Evolutionary conservation across 2,329 filamentous ascomycete species (phyloP).

Genomic region (Penicillium griseofulvum): DNA sequence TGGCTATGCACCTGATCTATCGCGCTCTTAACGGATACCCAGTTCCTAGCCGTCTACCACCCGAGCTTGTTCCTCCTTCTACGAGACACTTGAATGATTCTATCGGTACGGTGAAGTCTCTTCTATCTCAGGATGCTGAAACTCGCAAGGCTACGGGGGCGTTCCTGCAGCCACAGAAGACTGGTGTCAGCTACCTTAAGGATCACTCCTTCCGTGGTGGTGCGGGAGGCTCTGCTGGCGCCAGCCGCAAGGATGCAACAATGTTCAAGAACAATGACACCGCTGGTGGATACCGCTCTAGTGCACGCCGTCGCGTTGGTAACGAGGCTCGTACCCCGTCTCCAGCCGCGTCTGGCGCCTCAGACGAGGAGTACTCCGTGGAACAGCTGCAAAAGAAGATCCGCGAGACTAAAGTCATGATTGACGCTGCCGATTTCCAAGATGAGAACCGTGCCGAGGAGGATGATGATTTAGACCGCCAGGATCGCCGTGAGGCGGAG

Average conservation of each 20-base stretch:
- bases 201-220: slow-evolving; percentile 81
- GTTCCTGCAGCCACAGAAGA: slow-evolving; percentile 87
- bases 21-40: slow-evolving; percentile 95
- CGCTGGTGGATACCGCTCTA: slow-evolving; percentile 87
- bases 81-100: slow-evolving; percentile 91
- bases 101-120: slow-evolving; percentile 85
- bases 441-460: slow-evolving; percentile 88
- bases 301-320: slow-evolving; percentile 80
- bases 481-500: slow-evolving; percentile 87
- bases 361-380: slow-evolving; percentile 74
- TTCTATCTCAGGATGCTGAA: slow-evolving; percentile 87
- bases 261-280: slow-evolving; percentile 97
- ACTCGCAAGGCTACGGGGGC: slow-evolving; percentile 84
- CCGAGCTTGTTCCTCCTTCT: slow-evolving; percentile 91
- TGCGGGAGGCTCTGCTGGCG: slow-evolving; percentile 55
- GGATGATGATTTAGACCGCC: slow-evolving; percentile 84
- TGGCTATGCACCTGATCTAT: slow-evolving; percentile 99
- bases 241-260: slow-evolving; percentile 84
- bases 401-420: slow-evolving; percentile 85
- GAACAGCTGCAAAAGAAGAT: slow-evolving; percentile 93
- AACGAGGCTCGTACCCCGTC: slow-evolving; percentile 70
- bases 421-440: slow-evolving; percentile 94
- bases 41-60: slow-evolving; percentile 78
- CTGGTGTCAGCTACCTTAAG: slow-evolving; percentile 97
- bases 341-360: slow-evolving; percentile 66